Base-by-base conservation (phyloP, 495 filamentous ascomycete genomes). In the Friedmanniomyces simplex region DNA sequence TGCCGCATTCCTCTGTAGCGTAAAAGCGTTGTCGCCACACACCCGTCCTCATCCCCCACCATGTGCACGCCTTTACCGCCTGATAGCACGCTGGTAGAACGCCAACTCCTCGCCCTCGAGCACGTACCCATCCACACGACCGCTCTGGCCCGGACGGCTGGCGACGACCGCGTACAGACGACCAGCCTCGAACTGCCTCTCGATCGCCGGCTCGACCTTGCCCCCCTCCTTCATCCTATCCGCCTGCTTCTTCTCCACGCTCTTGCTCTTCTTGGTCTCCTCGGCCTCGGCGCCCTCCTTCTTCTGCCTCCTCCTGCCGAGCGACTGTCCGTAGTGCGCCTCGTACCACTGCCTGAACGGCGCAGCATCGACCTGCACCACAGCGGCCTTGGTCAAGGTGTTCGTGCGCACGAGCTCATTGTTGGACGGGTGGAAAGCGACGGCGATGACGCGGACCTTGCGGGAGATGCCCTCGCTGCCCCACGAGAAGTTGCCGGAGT, bases 391-490 rank as follows among this genome's bases (percentile, higher is more conserved):
- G 80, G 93, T 98, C 73, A 99, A 81, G 79, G 93, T 96, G 83
- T 99, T 99, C 74, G 93, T 99, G 70, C 93, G 94, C 79, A 99
- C 89, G 68, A 99, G 82, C 77, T 99, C 93, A 86, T 99, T 99
- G 88, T 99, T 99, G 73, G 93, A 97, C 53, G 93, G 94, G 76
- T 99, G 93, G 85, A 85, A 99, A 69, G 84, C 86, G 77, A 97
- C 94, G 67, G 77, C 88, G 74, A 99, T 96, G 70, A 99, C 89
- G 82, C 93, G 94, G 76, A 86, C 86, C 83, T 99, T 99, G 82
- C 91, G 89, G 79, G 89, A 84, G 75, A 91, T 77, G 67, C 89
- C 89, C 83, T 99, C 93, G 66, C 89, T 95, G 67, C 87, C 93
- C 93, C 93, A 99, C 63, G 91, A 91, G 78, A 96, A 99, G 82